A percentile compares a stretch with the other conserved stretches of the same genome.
Evolutionary conservation across 345 rosid species (phyloP).

Genomic region (Gossypioides kirkii): DNA sequence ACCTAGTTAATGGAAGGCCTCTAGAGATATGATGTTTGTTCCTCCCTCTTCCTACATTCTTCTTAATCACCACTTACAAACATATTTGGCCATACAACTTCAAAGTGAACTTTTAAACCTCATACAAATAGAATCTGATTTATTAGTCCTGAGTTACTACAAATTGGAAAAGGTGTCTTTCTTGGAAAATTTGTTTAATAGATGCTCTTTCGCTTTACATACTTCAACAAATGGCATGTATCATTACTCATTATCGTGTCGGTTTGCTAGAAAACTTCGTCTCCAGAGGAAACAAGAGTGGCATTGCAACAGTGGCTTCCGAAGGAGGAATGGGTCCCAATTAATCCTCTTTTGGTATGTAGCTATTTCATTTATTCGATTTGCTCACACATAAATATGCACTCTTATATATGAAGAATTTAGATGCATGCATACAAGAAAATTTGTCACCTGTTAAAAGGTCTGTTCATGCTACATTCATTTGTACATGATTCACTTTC

Average conservation of each 20-base stretch:
- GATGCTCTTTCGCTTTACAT: neutral
- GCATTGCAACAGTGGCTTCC: slow-evolving; percentile 92
- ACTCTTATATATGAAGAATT: neutral
- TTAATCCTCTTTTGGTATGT: slow-evolving; percentile 87
- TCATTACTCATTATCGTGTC: neutral
- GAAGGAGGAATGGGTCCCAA: slow-evolving; percentile 84
- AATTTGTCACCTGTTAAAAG: neutral
- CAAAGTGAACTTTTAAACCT: neutral
- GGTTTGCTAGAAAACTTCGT: slow-evolving; percentile 52
- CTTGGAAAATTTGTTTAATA: neutral
- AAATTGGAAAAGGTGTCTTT: slow-evolving; percentile 7
- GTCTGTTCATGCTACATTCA: neutral
- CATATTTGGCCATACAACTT: neutral
- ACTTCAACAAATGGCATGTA: neutral
- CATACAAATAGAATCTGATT: neutral
- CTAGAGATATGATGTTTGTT: neutral
- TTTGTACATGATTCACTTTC: neutral
- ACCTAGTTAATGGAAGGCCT: neutral
- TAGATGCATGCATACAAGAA: neutral
- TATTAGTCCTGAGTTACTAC: neutral
- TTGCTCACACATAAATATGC: neutral
- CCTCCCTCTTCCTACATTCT: neutral
- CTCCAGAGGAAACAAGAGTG: slow-evolving; percentile 87
- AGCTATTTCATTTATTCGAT: slow-evolving; percentile 1
- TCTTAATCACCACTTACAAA: neutral